Evolutionary conservation across 2,329 filamentous ascomycete genomes (phyloP).

Genomic region (Epichloe typhina): DNA sequence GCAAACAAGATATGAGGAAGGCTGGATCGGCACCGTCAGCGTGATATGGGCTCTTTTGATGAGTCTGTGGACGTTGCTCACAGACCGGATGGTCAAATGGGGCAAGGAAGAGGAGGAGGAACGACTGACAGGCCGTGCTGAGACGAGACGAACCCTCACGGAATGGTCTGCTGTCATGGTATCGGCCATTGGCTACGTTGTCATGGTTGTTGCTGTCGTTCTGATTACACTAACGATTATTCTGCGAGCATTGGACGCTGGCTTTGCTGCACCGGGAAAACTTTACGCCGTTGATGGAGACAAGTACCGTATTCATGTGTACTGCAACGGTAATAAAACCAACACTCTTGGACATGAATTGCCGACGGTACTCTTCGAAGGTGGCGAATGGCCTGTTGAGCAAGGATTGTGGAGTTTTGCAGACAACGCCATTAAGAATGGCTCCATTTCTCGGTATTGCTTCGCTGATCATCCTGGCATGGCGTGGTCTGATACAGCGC

Average conservation of each 20-base stretch:
- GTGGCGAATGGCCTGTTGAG: conserved; percentile 68
- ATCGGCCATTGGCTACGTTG: conserved; percentile 56
- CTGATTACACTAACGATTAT: conserved; percentile 70
- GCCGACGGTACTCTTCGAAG: conserved; percentile 81
- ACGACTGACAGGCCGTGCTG: conserved; percentile 74
- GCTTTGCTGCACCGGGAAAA: conserved; percentile 59
- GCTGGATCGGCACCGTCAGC: conserved; percentile 80
- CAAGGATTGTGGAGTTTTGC: conserved; percentile 69
- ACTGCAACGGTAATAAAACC: conserved; percentile 61
- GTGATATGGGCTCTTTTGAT: conserved; percentile 72
- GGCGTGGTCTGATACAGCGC: conserved; percentile 79
- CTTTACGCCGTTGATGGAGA: conserved; percentile 68
- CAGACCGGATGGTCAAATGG: conserved; percentile 75
- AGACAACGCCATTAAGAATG: conserved; percentile 60
- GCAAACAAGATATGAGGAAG: conserved; percentile 67
- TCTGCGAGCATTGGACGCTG: conserved; percentile 66
- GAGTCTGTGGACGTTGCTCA: conserved; percentile 63
- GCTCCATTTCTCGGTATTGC: conserved; percentile 79
- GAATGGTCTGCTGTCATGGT: conserved; percentile 77
- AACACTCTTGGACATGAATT: conserved; percentile 35
- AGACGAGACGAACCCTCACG: conserved; percentile 65
- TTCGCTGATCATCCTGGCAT: conserved; percentile 89
- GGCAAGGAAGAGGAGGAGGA: conserved; percentile 90
- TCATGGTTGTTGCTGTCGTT: conserved; percentile 55
- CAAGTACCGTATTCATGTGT: conserved; percentile 79